Evolutionary conservation across 2,329 filamentous ascomycete species (phyloP), one percentile per base, ranked within the genome.

Genomic region (Ustulina deusta): DNA sequence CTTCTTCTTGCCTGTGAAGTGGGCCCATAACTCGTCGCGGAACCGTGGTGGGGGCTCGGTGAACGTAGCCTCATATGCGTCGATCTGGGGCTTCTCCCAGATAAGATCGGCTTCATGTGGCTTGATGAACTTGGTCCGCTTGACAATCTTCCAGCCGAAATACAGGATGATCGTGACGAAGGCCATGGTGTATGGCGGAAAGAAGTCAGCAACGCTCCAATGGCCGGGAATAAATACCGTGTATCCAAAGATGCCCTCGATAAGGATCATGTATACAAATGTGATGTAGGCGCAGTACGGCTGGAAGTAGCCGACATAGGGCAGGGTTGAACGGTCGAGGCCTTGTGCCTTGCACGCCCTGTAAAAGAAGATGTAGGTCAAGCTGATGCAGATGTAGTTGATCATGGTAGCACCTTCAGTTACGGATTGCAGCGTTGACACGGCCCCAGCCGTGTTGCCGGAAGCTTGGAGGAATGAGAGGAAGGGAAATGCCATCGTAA

Each of bases 131-230:
- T 83, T 83, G 1, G 89, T 91, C 64, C 81, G 82, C 80, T 89
- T 87, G 76, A 88, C 22, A 1, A 91, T 7, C 79, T 92, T 93
- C 88, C 89, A 93, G 72, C 82, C 82, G 22, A 84, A 89, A 79
- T 86, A 86, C 20, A 81, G 78, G 76, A 86, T 81, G 74, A 86
- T 85, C 40, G 74, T 80, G 3, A 83, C 78, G 20, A 82, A 79
- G 27, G 78, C 76, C 83, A 82, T 85, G 10, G 82, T 83, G 74
- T 88, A 90, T 74, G 87, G 87, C 10, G 79, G 72, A 67, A 80
- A 79, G 71, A 80, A 80, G 48, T 70, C 73, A 5, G 71, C 71
- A 2, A 79, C 74, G 40, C 74, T 72, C 80, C 80, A 85, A 25
- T 63, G 65, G 1, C 74, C 74, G 0, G 83, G 82, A 22, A 80